Conservation (phyloP, 768 basidiomycete species). For the Tricholoma sp. region DNA sequence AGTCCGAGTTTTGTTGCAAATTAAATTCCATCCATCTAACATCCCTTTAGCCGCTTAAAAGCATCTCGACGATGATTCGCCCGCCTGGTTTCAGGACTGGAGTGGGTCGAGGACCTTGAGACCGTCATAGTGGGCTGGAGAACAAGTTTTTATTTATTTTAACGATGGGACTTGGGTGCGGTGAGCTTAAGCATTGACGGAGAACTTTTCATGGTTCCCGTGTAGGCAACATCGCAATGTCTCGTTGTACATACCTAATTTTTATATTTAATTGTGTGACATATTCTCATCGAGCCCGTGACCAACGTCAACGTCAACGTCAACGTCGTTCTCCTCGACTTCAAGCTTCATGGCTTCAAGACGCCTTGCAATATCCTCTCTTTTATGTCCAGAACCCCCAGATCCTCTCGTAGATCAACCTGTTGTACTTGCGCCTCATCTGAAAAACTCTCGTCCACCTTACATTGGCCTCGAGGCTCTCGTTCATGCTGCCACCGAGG, state of each 20-base stretch:
- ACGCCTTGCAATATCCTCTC: constrained; percentile 71
- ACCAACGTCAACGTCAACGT: constrained; percentile 5
- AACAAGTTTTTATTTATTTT: constrained; percentile 25
- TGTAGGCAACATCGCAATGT: constrained; percentile 82
- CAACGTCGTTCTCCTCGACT: constrained; percentile 3
- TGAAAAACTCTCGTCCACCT: constrained; percentile 8
- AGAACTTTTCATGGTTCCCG: constrained; percentile 59
- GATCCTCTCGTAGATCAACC: neutral
- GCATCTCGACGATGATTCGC: constrained; percentile 85
- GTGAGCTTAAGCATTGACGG: constrained; percentile 36
- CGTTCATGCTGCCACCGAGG: constrained; percentile 67
- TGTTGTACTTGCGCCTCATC: constrained; percentile 22
- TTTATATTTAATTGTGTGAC: no score
- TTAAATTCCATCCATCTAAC: no score
- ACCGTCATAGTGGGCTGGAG: constrained; percentile 83
- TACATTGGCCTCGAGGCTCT: constrained; percentile 55
- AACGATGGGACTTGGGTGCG: constrained; percentile 91
- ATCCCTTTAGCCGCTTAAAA: constrained; percentile 57
- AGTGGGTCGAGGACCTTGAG: constrained; percentile 81
- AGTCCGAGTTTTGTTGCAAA: no score
- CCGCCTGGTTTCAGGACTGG: constrained; percentile 60
- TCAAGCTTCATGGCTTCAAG: constrained; percentile 52
- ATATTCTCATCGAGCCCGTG: no score
- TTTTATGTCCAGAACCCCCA: constrained; percentile 51
- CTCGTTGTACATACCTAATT: constrained; percentile 26